Evolutionary conservation across 164 flowering plant genomes (phyloP).

Genomic region (Warburgia ugandensis): DNA sequence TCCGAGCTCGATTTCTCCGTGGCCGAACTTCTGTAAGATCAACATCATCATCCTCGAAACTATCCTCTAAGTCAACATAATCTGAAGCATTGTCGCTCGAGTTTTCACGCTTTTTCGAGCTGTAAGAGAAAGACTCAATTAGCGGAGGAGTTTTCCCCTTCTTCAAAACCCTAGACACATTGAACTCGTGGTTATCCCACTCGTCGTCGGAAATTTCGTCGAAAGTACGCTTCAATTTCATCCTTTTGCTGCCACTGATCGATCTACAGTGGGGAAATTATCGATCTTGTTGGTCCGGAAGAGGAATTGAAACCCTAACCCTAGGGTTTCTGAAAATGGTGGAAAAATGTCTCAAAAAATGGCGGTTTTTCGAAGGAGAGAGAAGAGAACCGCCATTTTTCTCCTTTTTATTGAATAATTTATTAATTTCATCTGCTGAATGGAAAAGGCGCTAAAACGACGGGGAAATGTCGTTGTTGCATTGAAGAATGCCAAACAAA

Average conservation of each 20-base stretch:
- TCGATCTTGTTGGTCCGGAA: neutral
- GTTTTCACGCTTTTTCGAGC: slow-evolving; percentile 19
- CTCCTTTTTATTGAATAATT: too few relatives aligned
- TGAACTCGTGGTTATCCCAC: slow-evolving; percentile 42
- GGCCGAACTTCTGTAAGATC: slow-evolving; percentile 20
- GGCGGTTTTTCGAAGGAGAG: neutral
- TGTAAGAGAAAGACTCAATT: slow-evolving; percentile 66
- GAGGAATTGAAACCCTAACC: neutral
- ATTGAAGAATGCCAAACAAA: too few relatives aligned
- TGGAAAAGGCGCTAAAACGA: too few relatives aligned
- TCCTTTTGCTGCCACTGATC: neutral
- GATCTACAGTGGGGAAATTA: neutral
- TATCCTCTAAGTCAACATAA: neutral
- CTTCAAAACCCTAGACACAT: slow-evolving; percentile 51
- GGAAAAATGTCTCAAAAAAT: too few relatives aligned
- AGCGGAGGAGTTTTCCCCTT: slow-evolving; percentile 39
- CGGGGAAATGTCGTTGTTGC: too few relatives aligned
- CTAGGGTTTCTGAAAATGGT: neutral
- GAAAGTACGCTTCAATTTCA: slow-evolving; percentile 21
- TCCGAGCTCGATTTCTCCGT: slow-evolving; percentile 37
- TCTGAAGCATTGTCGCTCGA: neutral
- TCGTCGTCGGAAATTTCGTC: slow-evolving; percentile 29
- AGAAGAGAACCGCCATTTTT: neutral
- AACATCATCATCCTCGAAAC: slow-evolving; percentile 10
- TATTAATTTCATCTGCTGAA: too few relatives aligned